Evolutionary conservation across 2,329 filamentous ascomycete genomes (phyloP), one percentile per base, ranked within the genome.

Genomic region (Alternaria sp.): DNA sequence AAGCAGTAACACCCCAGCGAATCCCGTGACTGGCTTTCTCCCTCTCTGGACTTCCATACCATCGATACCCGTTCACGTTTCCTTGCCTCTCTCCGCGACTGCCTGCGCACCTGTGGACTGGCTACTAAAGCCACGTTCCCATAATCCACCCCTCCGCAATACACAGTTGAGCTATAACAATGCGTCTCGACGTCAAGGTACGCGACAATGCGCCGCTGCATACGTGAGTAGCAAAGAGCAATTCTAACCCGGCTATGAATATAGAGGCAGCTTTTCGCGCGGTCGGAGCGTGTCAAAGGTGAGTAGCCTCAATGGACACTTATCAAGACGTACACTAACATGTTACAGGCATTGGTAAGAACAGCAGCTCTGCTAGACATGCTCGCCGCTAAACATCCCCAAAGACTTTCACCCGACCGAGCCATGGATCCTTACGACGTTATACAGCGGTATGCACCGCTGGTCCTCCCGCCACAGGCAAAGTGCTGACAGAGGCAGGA

Each of bases 341-440:
- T 61, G 17, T 8, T 62, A 21, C 45, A 79, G 77, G 77, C 71
- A 79, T 78, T 71, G 77, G 77, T 79, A 78, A 43, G 67, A 36
- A 64, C 44, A 59, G 54, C 50, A 57, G 54, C 54, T 56, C 44
- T 28, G 51, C 52, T n/a, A 51, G 4, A 54, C 25, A 46, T 12
- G 21, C n/a, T 17, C 60, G 11, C 26, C 57, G 59, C 73, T 76
- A 68, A 75, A 61, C 10, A 52, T 21, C 46, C 44, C 92, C 79
- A 93, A 97, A 82, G 95, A 98, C 85, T 98, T 97, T 81, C 95
- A 98, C 81, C 94, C 93, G 45, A 93, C 93, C 63, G 95, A 97
- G 85, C 93, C 94, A 89, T 97, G 95, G 88, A 90, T 91, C 68
- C 88, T 98, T 77, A 97, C 95, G 30, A 98, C 96, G 23, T 86